Conservation (phyloP, 257 asterid species). For the Jacaranda mimosifolia region DNA sequence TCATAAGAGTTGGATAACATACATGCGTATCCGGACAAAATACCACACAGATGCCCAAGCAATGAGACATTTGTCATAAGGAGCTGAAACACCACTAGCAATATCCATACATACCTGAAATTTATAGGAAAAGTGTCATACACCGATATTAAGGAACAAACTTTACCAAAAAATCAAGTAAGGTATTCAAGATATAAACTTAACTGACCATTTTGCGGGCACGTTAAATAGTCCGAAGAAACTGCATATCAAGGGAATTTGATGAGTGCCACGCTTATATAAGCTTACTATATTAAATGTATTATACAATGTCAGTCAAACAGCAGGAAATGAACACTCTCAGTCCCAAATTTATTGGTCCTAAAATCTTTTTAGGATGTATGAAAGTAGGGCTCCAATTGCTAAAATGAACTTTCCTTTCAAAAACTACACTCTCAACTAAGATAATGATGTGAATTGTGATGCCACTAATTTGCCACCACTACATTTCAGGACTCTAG, state of each 20-base stretch:
- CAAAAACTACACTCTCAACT: background rate
- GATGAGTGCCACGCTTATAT: slow-evolving; percentile 39
- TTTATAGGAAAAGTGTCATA: slow-evolving; percentile 19
- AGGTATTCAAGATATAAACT: slow-evolving; percentile 22
- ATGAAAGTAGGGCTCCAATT: background rate
- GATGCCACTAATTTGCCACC: background rate
- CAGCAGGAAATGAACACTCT: background rate
- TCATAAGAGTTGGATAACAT: slow-evolving; percentile 41
- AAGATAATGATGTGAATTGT: background rate
- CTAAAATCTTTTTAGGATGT: slow-evolving; percentile 2
- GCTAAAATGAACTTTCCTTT: background rate
- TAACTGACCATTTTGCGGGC: slow-evolving; percentile 85
- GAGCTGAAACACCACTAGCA: slow-evolving; percentile 83
- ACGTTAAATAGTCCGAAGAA: slow-evolving; percentile 95
- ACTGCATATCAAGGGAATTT: slow-evolving; percentile 56
- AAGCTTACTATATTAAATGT: slow-evolving; percentile 10
- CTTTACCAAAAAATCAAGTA: slow-evolving; percentile 23
- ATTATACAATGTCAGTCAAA: slow-evolving; percentile 22
- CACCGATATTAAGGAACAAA: slow-evolving; percentile 22
- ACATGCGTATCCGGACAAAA: slow-evolving; percentile 92
- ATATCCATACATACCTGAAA: slow-evolving; percentile 84
- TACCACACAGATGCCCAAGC: slow-evolving; percentile 83
- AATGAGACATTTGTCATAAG: slow-evolving; percentile 88
- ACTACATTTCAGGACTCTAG: background rate
- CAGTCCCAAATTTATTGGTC: background rate